Base-by-base conservation (phyloP, 108 stramenopile genomes). In the Cyclostephanos invisitatus region DNA sequence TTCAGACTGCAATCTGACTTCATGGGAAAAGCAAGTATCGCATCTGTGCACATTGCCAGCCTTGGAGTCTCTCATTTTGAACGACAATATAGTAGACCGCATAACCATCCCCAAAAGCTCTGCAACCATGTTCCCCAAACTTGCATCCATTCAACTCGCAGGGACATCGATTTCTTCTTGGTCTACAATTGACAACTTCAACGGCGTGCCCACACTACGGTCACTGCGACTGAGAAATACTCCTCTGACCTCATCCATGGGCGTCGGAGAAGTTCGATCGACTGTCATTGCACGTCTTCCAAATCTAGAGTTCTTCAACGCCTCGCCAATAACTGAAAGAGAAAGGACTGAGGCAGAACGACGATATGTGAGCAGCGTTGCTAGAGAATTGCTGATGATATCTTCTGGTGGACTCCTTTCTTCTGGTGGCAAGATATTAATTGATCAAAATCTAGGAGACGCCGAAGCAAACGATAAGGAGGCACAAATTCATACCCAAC, bases 341-440 rank as follows among this genome's bases (percentile, higher is more conserved):
- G 93, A 96, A 74, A 78, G 92, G 24, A n/a, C 56, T 21, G 92
- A 93, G 48, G 91, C 95, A 27, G 95, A 94, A 65, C 82, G 88
- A 48, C 77, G 88, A 37, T 96, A 94, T 79, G 85, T 89, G 62
- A 87, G 85, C 59, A 60, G 65, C 47, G 81, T 90, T n/a, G 80
- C 82, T 3, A 69, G 80, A 62, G 89, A 90, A 64, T 60, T 86
- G 61, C 57, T 82, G 20, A 58, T 81, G 35, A 62, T 67, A 44
- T 81, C 80, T 15, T 81, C 80, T 14, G 80, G 67, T 22, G 67
- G 54, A 29, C 58, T 70, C 29, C 56, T 60, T n/a, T 24, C 70
- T 54, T 27, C 40, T 38, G 10, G 51, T 17, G 64, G 62, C 22
- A 21, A 66, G 40, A 47, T 8, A 21, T 36, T 44, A 0, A 28